Conservation (phyloP, 2,329 filamentous ascomycete genomes). For the Rhynchosporium agropyri region DNA sequence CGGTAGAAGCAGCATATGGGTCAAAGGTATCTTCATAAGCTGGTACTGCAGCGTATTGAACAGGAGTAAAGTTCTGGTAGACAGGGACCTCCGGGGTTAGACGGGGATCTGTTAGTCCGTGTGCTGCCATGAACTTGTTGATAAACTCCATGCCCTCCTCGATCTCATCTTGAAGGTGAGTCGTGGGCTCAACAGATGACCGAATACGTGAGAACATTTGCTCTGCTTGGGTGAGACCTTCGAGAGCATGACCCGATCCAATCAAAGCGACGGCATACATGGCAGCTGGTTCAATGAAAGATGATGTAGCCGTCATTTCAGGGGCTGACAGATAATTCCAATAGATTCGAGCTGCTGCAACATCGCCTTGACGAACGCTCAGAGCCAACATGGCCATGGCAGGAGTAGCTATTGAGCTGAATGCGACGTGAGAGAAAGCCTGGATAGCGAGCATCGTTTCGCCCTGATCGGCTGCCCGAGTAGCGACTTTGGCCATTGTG, state of each 20-base stretch:
- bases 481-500: conserved; percentile 74
- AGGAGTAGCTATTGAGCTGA: conserved; percentile 55
- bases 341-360: conserved; percentile 74
- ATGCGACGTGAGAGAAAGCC: conserved; percentile 63
- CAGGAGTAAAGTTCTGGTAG: conserved; percentile 51
- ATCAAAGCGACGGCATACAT: conserved; percentile 92
- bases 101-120: conserved; percentile 58
- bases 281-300: conserved; percentile 82
- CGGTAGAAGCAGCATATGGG: conserved; percentile 85
- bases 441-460: conserved; percentile 68
- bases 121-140: conserved; percentile 58
- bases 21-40: conserved; percentile 83
- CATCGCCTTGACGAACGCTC: conserved; percentile 79
- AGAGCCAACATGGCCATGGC: conserved; percentile 85
- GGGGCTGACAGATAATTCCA: conserved; percentile 74
- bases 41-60: conserved; percentile 57
- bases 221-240: conserved; percentile 77
- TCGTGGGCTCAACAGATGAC: conserved; percentile 52
- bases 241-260: conserved; percentile 80
- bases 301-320: conserved; percentile 59
- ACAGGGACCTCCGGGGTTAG: conserved; percentile 50
- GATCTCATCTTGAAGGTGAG: conserved; percentile 73
- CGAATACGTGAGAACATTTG: conserved; percentile 86
- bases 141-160: conserved; percentile 82
- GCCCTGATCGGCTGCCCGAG: conserved; percentile 77